Evolutionary conservation across 176 grass and related monocot species (phyloP).

Genomic region (Carex littledalei): DNA sequence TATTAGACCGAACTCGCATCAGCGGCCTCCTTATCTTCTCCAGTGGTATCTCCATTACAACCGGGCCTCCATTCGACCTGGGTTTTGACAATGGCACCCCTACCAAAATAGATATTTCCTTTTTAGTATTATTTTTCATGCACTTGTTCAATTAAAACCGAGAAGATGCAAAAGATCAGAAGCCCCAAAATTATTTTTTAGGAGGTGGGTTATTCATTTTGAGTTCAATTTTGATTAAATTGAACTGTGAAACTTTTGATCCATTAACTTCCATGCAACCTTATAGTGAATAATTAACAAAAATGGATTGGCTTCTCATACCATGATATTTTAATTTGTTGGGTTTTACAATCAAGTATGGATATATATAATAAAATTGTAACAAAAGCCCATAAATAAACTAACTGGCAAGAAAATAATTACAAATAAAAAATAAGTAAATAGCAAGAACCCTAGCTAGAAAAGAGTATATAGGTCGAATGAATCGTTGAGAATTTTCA

Average conservation of each 20-base stretch:
- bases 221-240: not conserved
- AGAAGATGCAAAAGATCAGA: not conserved
- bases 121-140: not conserved
- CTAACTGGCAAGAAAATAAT: not conserved
- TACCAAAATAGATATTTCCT: not conserved
- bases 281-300: not conserved
- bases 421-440: no score
- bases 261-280: not conserved
- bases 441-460: no score
- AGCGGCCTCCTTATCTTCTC: conserved; percentile 75
- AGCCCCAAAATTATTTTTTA: not conserved
- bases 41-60: conserved; percentile 71
- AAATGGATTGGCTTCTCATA: no score
- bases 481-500: not conserved
- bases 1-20: conserved; percentile 72
- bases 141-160: not conserved
- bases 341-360: not conserved
- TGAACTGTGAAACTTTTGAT: not conserved
- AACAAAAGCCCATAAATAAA: not conserved
- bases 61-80: conserved; percentile 33
- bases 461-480: not conserved
- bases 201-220: not conserved
- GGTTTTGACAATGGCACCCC: conserved; percentile 9
- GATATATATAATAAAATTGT: not conserved
- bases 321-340: no score